phyloP scores from a whole-genome alignment of 495 filamentous ascomycete genomes.

The Glonium stellatum region DNA sequence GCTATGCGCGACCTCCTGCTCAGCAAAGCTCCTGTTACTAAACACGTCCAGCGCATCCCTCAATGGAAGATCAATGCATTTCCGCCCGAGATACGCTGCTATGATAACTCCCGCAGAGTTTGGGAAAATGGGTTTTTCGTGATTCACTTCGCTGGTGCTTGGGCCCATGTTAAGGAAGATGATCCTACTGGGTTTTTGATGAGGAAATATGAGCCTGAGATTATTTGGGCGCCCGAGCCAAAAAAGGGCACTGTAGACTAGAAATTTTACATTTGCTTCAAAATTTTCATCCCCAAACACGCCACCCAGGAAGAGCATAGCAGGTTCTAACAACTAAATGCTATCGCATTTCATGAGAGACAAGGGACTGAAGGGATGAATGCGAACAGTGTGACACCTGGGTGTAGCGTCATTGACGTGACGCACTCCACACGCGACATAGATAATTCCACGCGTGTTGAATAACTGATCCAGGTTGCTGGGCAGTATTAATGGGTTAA shows the following conservation, averaged over 20 bases:
- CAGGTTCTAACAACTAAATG: too few relatives aligned
- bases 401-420: too few relatives aligned
- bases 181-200: constrained; percentile 30
- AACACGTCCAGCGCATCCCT: constrained; percentile 18
- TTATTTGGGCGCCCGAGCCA: constrained; percentile 9
- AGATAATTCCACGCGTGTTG: too few relatives aligned
- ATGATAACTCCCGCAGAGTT: constrained; percentile 17
- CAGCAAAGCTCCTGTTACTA: not conserved
- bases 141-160: constrained; percentile 35
- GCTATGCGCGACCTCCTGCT: constrained; percentile 24
- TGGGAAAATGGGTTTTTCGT: constrained; percentile 31
- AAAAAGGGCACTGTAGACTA: not conserved
- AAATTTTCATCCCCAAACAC: too few relatives aligned
- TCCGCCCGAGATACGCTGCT: constrained; percentile 32
- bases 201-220: constrained; percentile 22
- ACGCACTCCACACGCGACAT: too few relatives aligned
- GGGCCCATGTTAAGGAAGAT: constrained; percentile 33
- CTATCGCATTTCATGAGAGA: too few relatives aligned
- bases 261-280: too few relatives aligned
- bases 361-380: too few relatives aligned
- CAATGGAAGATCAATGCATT: constrained; percentile 33
- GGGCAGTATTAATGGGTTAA: too few relatives aligned
- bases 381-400: too few relatives aligned
- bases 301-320: too few relatives aligned
- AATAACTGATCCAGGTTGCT: too few relatives aligned